These are phyloP conservation scores for Papilionanthe hybrid DNA, from an alignment of 116 monocot species.

Conservation along the genomic window DNA sequence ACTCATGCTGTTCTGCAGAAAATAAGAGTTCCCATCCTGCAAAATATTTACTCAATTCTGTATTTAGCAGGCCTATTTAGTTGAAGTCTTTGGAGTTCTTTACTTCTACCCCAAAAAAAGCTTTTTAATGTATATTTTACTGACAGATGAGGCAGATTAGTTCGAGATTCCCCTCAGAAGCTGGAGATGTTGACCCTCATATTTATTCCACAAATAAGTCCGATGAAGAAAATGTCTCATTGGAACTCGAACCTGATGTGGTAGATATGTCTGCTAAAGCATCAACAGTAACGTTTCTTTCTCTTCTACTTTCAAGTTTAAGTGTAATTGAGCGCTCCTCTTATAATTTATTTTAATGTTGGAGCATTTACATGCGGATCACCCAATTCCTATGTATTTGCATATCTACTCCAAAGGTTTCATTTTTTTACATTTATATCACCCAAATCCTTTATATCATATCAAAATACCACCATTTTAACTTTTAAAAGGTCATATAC, in stretches of 20 bases:
- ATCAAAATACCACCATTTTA: too few species aligned
- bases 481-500: too few species aligned
- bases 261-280: slow-evolving; percentile 3
- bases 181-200: slow-evolving; percentile 17
- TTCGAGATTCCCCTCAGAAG: slow-evolving; percentile 20
- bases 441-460: too few species aligned
- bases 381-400: too few species aligned
- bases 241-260: slow-evolving; percentile 9
- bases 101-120: background rate
- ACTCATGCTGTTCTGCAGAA: background rate
- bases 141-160: slow-evolving; percentile 55
- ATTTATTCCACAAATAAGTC: slow-evolving; percentile 3
- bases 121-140: slow-evolving; percentile 4
- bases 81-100: background rate
- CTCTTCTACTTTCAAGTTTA: background rate
- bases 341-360: slow-evolving; percentile 4
- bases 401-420: too few species aligned
- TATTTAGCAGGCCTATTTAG: background rate
- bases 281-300: slow-evolving; percentile 4
- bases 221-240: slow-evolving; percentile 14
- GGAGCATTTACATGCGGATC: too few species aligned
- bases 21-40: background rate
- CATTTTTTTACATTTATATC: too few species aligned
- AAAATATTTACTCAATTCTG: background rate
- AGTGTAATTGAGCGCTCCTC: background rate